Evolutionary conservation across 2,329 filamentous ascomycete genomes (phyloP).

Genomic region (Fusarium concolor): DNA sequence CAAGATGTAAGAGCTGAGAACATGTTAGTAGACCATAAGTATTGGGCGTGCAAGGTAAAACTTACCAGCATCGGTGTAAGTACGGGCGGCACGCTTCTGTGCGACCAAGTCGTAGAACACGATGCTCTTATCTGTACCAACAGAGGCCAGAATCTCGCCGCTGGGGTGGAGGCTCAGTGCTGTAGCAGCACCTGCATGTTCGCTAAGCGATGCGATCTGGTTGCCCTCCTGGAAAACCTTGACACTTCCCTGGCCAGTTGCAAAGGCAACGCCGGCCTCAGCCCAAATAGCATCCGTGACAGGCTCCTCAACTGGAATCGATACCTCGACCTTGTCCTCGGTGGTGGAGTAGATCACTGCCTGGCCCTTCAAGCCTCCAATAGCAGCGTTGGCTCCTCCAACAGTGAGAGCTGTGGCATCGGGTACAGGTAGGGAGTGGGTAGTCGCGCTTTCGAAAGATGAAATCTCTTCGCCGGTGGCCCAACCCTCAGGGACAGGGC

Average conservation of each 20-base stretch:
- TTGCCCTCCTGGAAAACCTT: constrained; percentile 81
- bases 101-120: constrained; percentile 84
- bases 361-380: constrained; percentile 80
- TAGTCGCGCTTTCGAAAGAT: constrained; percentile 58
- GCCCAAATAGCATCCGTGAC: constrained; percentile 75
- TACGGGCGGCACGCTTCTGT: constrained; percentile 77
- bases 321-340: constrained; percentile 74
- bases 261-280: constrained; percentile 75
- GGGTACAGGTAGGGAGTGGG: constrained; percentile 60
- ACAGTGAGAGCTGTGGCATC: constrained; percentile 63
- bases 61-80: constrained; percentile 84
- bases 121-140: constrained; percentile 92
- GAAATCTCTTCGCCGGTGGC: constrained; percentile 78
- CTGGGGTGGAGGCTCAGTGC: constrained; percentile 85
- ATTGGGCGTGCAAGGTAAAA: constrained; percentile 34
- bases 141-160: constrained; percentile 84
- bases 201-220: constrained; percentile 76
- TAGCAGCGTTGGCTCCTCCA: constrained; percentile 73
- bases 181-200: constrained; percentile 85
- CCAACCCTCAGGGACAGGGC: constrained; percentile 87
- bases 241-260: constrained; percentile 79
- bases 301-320: constrained; percentile 73
- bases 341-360: constrained; percentile 81
- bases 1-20: constrained; percentile 76
- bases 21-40: constrained; percentile 7